Percentiles rank a stretch among this genome's conserved stretches.
Conservation (phyloP, 2,329 filamentous ascomycete genomes). For the Hirsutella rhossiliensis region DNA sequence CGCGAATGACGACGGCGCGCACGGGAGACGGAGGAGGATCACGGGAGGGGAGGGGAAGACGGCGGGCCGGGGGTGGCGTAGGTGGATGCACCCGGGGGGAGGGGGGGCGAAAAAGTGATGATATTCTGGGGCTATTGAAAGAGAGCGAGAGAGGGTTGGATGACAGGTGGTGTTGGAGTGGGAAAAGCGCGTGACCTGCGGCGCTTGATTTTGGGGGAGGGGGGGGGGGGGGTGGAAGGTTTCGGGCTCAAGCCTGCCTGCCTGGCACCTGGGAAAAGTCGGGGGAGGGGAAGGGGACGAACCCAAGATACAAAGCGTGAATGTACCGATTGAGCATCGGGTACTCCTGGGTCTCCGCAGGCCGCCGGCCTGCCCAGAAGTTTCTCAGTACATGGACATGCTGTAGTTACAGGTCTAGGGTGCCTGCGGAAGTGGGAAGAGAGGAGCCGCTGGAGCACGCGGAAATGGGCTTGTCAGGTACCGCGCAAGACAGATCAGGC, state of each 20-base stretch:
- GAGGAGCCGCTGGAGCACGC: no score
- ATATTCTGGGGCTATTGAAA: not conserved
- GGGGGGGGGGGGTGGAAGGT: not conserved
- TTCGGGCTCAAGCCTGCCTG: no score
- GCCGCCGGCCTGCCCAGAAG: no score
- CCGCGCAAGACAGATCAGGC: no score
- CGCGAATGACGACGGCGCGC: not conserved
- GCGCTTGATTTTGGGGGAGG: not conserved
- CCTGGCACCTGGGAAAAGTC: not conserved
- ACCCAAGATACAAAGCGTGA: no score
- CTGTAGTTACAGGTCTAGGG: no score
- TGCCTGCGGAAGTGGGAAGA: no score
- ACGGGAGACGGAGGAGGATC: not conserved
- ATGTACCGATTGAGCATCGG: no score
- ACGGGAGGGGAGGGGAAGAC: not conserved
- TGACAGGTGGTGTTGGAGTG: constrained; percentile 12
- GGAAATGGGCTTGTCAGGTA: no score
- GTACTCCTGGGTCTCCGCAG: no score
- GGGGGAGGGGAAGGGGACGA: not conserved
- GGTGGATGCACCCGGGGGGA: not conserved
- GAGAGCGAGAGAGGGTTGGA: not conserved
- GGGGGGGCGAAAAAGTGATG: not conserved
- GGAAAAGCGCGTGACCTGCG: constrained; percentile 23
- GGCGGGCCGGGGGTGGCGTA: no score
- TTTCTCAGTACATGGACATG: no score